phyloP scores from a whole-genome alignment of 2,329 filamentous ascomycete genomes.

The Emericellopsis cladophorae region DNA sequence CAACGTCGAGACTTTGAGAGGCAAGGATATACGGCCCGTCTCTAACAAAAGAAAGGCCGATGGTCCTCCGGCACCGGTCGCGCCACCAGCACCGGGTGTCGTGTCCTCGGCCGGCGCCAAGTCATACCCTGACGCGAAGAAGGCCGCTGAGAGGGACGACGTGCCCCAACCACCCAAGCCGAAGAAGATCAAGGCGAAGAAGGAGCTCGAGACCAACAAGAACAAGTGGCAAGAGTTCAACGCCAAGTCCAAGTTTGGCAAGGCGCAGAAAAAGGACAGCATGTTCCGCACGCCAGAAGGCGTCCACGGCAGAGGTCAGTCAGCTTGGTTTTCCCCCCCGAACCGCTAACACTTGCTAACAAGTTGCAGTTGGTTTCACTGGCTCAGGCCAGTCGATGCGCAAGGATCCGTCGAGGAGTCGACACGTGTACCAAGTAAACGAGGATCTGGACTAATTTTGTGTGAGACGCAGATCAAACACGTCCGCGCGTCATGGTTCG shows the following conservation, averaged over 20 bases:
- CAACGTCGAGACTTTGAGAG: constrained; percentile 67
- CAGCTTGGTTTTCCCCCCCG: not conserved
- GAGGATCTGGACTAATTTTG: constrained; percentile 55
- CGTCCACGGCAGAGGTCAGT: constrained; percentile 70
- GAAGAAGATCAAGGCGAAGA: constrained; percentile 85
- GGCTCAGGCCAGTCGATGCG: constrained; percentile 94
- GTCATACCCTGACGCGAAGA: constrained; percentile 48
- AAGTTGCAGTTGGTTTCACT: constrained; percentile 74
- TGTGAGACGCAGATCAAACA: too few species aligned
- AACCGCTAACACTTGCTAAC: not conserved
- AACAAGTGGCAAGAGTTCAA: constrained; percentile 92
- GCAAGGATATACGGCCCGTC: constrained; percentile 73
- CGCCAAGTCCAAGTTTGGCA: constrained; percentile 59
- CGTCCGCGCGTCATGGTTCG: too few species aligned
- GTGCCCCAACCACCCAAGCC: constrained; percentile 61
- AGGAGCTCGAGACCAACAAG: constrained; percentile 82
- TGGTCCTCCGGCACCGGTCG: constrained; percentile 42
- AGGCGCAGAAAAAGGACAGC: constrained; percentile 71
- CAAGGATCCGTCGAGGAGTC: constrained; percentile 71
- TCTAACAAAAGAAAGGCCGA: constrained; percentile 81
- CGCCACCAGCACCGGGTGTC: constrained; percentile 22
- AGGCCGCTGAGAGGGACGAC: constrained; percentile 50
- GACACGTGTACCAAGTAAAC: constrained; percentile 72
- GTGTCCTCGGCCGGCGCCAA: constrained; percentile 44
- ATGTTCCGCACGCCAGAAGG: constrained; percentile 93